Evolutionary conservation across 2,329 filamentous ascomycete genomes (phyloP), one percentile per base, ranked within the genome.

Genomic region (Beauveria rudraprayagi): DNA sequence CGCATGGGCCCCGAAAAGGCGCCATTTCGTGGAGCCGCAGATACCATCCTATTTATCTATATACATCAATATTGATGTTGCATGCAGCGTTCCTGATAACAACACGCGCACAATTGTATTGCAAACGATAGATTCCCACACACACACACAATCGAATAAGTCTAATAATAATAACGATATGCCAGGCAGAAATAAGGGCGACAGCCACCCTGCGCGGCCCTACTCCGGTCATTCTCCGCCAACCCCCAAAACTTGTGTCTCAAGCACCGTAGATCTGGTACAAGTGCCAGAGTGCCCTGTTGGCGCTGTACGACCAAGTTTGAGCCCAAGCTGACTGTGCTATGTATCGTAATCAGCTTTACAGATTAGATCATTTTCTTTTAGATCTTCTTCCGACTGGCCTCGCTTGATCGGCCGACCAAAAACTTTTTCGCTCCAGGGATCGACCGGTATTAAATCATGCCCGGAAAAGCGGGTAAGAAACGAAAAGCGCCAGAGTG

Each of bases 211-310:
- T n/a, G 28, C 16, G 44, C 61, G 56, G 61, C 61, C 56, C 51
- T 62, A 60, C 61, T 62, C 61, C 61, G 61, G 61, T 34, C 58
- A 46, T 61, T 63, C 62, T 61, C 53, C 52, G 52, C 53, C 57
- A 30, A 26, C 52, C 52, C 47, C 37, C 52, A 47, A 62, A 44
- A 44, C 60, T 53, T 44, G n/a, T 57, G 62, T 57, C 62, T 57
- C 48, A 50, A 59, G 51, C 55, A 34, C 51, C 43, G 61, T 60
- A 53, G 61, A 62, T 62, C 61, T 24, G 28, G 47, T 11, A n/a
- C 22, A 19, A 40, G 14, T 37, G 34, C 34, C 34, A 37, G 34
- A 16, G 11, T 37, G 55, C 44, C 44, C 14, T 50, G n/a, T 55
- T 28, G 55, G 19, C 41, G 30, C 55, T 19, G 30, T 30, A 47